Base-by-base conservation (phyloP, 169 alveolate genomes). In the Pseudocohnilembus persalinus region DNA sequence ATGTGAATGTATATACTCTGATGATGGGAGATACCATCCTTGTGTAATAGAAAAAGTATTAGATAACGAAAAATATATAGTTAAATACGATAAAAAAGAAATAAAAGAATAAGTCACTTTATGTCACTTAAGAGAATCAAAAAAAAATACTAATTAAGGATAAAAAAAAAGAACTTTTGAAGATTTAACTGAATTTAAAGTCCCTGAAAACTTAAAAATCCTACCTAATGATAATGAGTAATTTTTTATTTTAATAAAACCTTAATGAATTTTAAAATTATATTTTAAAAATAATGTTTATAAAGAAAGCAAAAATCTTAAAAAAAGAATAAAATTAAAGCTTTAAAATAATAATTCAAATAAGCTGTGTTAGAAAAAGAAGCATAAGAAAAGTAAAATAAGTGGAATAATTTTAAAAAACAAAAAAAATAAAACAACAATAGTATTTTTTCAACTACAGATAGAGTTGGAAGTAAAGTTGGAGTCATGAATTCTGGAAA, bases 1-100 rank as follows among this genome's bases (percentile, higher is more conserved):
- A 33, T 88, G 93, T 29, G 92, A 88, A 78, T 89, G 93, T 26
- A 86, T 92, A 1, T 89, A 88, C 32, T 74, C 92, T 25, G 63
- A 76, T 33, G 95, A 92, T 83, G 95, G 95, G 6, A 83, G 82
- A 27, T 92, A 92, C 88, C 87, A 92, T 81, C 92, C 91, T 26
- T 90, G 95, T 34, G 49, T 83, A 33, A 89, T 92, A 11, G 92
- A 89, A 73, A 83, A 79, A 35, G 73, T 87, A 0, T 68, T 85
- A 11, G 88, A 79, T 6, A 92, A 88, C 76, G 92, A 86, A 6
- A 30, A 34, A 73, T 92, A 92, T 74, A 77, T 49, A 29, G 88
- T 92, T n/a, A 92, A 88, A 63, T 92, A 87, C 87, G 88, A 88
- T 78, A 85, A 88, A 64, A 72, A 72, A 31, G 64, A 82, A 33